Conservation (phyloP, 208 protist genomes). For the Leishmania aethiopica region DNA sequence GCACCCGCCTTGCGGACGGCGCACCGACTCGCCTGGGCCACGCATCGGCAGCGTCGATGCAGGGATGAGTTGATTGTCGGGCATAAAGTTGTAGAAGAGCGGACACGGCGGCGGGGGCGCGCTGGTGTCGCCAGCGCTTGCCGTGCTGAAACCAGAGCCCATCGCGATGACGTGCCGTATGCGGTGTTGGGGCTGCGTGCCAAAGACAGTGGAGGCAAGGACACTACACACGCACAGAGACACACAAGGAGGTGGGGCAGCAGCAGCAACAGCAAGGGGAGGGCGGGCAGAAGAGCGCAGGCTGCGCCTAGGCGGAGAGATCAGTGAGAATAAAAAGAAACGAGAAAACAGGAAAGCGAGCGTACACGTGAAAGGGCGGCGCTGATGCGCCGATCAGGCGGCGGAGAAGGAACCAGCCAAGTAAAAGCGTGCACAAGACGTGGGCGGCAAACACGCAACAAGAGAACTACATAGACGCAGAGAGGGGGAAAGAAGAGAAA, state of each 20-base stretch:
- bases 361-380: neutral
- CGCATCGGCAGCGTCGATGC: slow-evolving; percentile 27
- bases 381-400: neutral
- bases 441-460: neutral
- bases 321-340: neutral
- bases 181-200: neutral
- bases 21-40: slow-evolving; percentile 6
- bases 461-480: neutral
- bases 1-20: slow-evolving; percentile 31
- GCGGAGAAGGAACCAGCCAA: neutral
- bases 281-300: neutral
- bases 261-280: neutral
- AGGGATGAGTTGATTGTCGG: slow-evolving; percentile 28
- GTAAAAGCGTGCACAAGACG: neutral
- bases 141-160: slow-evolving; percentile 9
- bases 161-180: slow-evolving; percentile 1
- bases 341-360: neutral
- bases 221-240: neutral
- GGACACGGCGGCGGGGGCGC: slow-evolving; percentile 18
- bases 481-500: neutral
- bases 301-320: neutral
- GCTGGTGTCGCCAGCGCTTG: neutral
- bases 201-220: neutral
- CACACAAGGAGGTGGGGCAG: neutral
- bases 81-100: slow-evolving; percentile 39